Conservation (phyloP, 2,329 filamentous ascomycete species). For the Pleoardoris graminearum region DNA sequence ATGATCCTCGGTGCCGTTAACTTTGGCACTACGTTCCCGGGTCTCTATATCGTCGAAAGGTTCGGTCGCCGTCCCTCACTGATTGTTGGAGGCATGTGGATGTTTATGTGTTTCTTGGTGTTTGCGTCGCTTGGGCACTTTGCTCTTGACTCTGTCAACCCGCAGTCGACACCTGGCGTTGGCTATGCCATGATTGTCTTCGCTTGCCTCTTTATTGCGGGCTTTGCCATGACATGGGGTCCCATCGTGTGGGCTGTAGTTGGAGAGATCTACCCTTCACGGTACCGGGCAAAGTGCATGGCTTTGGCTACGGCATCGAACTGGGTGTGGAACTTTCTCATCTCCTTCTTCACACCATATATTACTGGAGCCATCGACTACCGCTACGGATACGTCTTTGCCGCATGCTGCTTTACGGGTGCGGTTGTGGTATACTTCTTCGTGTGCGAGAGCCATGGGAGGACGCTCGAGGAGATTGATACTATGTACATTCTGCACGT, state of each 20-base stretch:
- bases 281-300: constrained; percentile 53
- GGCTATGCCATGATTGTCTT: constrained; percentile 68
- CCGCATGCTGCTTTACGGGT: constrained; percentile 68
- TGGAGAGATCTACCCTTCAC: constrained; percentile 66
- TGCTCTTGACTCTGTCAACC: constrained; percentile 39
- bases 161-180: constrained; percentile 45
- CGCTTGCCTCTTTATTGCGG: constrained; percentile 68
- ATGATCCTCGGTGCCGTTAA: constrained; percentile 56
- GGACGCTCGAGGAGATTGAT: constrained; percentile 78
- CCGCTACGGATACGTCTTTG: constrained; percentile 76
- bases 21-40: constrained; percentile 53
- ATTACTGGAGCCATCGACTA: constrained; percentile 74
- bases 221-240: constrained; percentile 71
- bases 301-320: constrained; percentile 50
- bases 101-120: constrained; percentile 63
- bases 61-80: constrained; percentile 52
- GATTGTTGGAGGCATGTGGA: constrained; percentile 52
- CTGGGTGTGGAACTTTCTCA: constrained; percentile 50
- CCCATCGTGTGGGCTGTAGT: constrained; percentile 72
- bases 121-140: constrained; percentile 54
- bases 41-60: constrained; percentile 53
- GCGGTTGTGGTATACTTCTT: constrained; percentile 75
- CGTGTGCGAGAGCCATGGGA: constrained; percentile 72
- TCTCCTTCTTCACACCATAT: constrained; percentile 76
- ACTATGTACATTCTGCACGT: constrained; percentile 69